phyloP scores from a whole-genome alignment of 2,329 filamentous ascomycete genomes.

The Calonectria hongkongensis region DNA sequence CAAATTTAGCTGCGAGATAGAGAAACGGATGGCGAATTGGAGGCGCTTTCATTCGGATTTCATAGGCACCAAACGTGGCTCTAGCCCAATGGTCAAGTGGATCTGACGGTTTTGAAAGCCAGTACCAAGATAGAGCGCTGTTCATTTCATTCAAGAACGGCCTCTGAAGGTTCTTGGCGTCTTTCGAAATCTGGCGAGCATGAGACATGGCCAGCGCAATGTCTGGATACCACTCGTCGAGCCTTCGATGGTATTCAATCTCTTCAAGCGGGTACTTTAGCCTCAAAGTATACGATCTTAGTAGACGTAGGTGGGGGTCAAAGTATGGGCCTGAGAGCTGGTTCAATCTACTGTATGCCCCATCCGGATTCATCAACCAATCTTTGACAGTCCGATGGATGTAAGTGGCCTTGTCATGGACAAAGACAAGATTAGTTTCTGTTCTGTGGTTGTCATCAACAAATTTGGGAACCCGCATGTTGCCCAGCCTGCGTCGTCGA shows the following conservation, averaged over 20 bases:
- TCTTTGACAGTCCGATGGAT: conserved; percentile 60
- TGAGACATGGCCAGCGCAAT: conserved; percentile 62
- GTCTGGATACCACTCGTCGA: conserved; percentile 63
- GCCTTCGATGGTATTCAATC: conserved; percentile 60
- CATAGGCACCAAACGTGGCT: conserved; percentile 57
- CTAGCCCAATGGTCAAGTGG: conserved; percentile 59
- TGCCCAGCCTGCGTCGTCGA: conserved; percentile 39
- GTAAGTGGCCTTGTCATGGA: conserved; percentile 55
- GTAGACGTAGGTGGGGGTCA: conserved; percentile 57
- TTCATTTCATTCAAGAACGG: conserved; percentile 51
- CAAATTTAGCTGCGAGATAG: conserved; percentile 58
- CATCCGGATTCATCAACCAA: conserved; percentile 54
- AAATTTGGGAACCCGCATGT: conserved; percentile 42
- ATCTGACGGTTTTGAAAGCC: conserved; percentile 52
- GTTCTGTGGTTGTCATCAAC: conserved; percentile 15
- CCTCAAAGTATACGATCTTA: conserved; percentile 59
- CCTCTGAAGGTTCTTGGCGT: conserved; percentile 40
- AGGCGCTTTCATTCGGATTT: conserved; percentile 56
- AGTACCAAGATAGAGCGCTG: conserved; percentile 56
- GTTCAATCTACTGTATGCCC: conserved; percentile 48
- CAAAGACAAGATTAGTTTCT: conserved; percentile 26
- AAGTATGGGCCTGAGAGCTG: conserved; percentile 40
- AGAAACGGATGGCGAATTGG: conserved; percentile 57
- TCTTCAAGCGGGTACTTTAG: conserved; percentile 59
- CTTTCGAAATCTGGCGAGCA: conserved; percentile 54